phyloP scores from a whole-genome alignment of 1,284 basidiomycete genomes.

The Trametes pubescens region DNA sequence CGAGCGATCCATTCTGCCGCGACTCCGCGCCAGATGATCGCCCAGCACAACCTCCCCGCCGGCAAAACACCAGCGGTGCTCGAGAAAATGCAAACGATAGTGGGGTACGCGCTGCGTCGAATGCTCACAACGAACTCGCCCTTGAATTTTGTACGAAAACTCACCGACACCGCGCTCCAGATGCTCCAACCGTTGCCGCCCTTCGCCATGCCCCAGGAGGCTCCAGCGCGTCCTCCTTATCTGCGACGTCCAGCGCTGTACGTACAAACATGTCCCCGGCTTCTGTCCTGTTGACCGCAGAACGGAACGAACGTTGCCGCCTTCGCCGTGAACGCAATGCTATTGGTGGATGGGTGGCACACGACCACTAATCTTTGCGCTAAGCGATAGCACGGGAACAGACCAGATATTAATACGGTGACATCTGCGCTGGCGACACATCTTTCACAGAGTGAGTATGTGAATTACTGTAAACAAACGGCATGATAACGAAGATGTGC shows the following conservation, averaged over 20 bases:
- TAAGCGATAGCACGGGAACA: slow-evolving; percentile 12
- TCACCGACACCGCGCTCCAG: neutral
- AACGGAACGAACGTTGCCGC: slow-evolving; percentile 11
- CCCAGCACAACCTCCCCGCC: neutral
- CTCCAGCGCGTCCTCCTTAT: slow-evolving; percentile 2
- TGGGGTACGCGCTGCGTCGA: neutral
- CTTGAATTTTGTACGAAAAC: neutral
- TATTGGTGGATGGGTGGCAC: slow-evolving; percentile 12
- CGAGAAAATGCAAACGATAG: neutral
- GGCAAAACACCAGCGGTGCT: neutral
- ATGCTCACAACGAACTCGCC: neutral
- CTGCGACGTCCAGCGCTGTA: slow-evolving; percentile 9
- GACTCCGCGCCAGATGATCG: slow-evolving; percentile 1
- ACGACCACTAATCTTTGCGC: slow-evolving; percentile 13
- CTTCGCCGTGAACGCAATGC: slow-evolving; percentile 8
- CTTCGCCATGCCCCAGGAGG: neutral
- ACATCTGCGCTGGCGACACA: neutral
- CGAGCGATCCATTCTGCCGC: slow-evolving; percentile 6
- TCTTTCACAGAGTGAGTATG: neutral
- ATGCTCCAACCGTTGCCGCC: neutral
- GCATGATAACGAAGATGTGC: neutral
- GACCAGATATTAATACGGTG: neutral
- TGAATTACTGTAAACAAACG: neutral
- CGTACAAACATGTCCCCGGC: neutral
- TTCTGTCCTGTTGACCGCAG: neutral